Evolutionary conservation across 805 yeast genomes (phyloP).

Genomic region (Lipomyces sp.): DNA sequence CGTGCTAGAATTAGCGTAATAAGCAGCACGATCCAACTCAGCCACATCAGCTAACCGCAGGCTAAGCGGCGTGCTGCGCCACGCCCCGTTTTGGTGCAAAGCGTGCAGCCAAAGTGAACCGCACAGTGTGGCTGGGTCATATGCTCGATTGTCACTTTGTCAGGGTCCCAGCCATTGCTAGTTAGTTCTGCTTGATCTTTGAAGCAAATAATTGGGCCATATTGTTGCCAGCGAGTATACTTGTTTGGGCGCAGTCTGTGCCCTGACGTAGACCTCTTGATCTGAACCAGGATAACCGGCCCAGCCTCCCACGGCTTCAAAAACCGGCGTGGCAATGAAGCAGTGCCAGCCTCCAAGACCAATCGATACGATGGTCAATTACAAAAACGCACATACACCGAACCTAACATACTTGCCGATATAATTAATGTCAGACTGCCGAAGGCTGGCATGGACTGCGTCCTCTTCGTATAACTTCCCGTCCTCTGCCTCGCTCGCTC

Average conservation of each 20-base stretch:
- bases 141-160: too few species aligned
- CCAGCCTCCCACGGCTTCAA: neutral
- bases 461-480: neutral
- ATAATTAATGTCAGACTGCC: neutral
- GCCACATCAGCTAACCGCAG: too few species aligned
- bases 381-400: too few species aligned
- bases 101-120: too few species aligned
- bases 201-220: neutral
- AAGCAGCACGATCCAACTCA: too few species aligned
- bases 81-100: too few species aligned
- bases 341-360: neutral
- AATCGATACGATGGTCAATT: neutral
- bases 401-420: neutral
- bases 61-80: too few species aligned
- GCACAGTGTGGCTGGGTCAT: neutral
- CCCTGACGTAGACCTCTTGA: neutral
- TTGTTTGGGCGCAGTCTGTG: neutral
- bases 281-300: neutral
- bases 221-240: neutral
- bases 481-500: slow-evolving; percentile 1
- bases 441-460: neutral
- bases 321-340: neutral
- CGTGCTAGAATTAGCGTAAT: too few species aligned
- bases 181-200: neutral
- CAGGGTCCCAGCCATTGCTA: too few species aligned